Base-by-base conservation (phyloP, 2,329 filamentous ascomycete species). In the Grosmannia penicillata region DNA sequence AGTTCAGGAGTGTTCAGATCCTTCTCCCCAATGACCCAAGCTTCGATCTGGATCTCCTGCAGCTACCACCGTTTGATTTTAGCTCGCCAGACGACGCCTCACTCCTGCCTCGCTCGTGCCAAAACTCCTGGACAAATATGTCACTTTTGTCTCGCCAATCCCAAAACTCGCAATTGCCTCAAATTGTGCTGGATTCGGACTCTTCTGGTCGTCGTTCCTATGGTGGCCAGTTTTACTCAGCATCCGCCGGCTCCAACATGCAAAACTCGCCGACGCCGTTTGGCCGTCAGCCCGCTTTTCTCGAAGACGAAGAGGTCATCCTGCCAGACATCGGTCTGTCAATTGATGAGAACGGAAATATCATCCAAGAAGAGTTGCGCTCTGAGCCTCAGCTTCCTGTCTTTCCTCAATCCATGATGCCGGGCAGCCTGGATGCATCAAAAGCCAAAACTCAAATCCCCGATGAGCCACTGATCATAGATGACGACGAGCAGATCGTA, bases 21-120 rank as follows among this genome's bases (percentile, higher is more conserved):
- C 63, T 85, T 4, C 65, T 96, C 2, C 65, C 72, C 38, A 84
- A 96, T 50, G 89, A 96, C 51, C 85, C 86, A 1, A 68, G 73
- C 30, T 95, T 96, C 52, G 58, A 82, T 9, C 76, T 79, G 18
- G 40, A 45, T 0, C 27, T 45, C n/a, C 33, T 48, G 34, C 62
- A 65, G 25, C 61, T 85, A 21, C 72, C 77, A 2, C 62, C 68
- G 1, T 63, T 80, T 40, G 65, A 77, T 26, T 49, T 68, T 24
- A 58, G 57, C 27, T 51, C 54, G 11, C 44, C 46, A 11, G 45
- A 58, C 7, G 51, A 50, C 10, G 63, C 54, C 5, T 42, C 42
- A 3, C 35, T 44, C 7, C 14, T 48, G 14, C 46, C 46, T 3
- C 42, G 44, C 34, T 33, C 36, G 14, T 41, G 41, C 2, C 46